These are phyloP conservation scores for Blastocystis sp. DNA, from an alignment of 352 stramenopile species.

Conservation along the genomic window DNA sequence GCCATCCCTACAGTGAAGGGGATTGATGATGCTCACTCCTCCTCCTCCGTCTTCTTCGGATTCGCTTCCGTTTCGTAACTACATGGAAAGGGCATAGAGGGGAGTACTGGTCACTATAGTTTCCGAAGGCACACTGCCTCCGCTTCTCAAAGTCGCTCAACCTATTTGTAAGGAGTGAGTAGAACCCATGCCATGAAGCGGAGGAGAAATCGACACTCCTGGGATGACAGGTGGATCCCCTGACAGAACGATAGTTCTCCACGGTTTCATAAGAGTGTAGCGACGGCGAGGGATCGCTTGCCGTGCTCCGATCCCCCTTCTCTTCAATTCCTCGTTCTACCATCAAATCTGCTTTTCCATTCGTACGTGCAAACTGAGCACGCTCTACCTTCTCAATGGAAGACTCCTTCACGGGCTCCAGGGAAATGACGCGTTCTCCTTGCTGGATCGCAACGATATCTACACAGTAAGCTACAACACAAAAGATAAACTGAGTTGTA, in stretches of 20 bases:
- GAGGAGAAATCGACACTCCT: slow-evolving; percentile 16
- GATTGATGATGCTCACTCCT: neutral
- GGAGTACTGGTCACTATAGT: slow-evolving; percentile 13
- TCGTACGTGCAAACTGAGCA: neutral
- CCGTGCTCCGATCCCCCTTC: neutral
- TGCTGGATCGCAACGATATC: no score
- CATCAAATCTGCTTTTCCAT: slow-evolving; percentile 1
- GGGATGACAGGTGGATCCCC: neutral
- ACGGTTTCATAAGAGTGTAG: neutral
- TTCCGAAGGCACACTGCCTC: slow-evolving; percentile 27
- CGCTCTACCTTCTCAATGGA: no score
- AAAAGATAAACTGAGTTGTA: no score
- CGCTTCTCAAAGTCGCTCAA: slow-evolving; percentile 1
- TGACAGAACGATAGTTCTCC: neutral
- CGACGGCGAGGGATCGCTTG: no score
- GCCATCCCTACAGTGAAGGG: neutral
- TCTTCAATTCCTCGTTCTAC: neutral
- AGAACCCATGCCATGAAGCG: neutral
- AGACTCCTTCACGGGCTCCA: no score
- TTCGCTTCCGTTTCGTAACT: neutral
- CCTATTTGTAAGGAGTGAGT: neutral
- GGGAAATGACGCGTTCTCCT: no score
- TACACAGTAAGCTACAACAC: no score
- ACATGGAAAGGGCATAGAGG: neutral
- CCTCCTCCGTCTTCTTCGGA: neutral